Percentiles rank a stretch among this genome's conserved stretches.
phyloP scores from a whole-genome alignment of 768 basidiomycete species.

The Psilocybe cyanescens region DNA sequence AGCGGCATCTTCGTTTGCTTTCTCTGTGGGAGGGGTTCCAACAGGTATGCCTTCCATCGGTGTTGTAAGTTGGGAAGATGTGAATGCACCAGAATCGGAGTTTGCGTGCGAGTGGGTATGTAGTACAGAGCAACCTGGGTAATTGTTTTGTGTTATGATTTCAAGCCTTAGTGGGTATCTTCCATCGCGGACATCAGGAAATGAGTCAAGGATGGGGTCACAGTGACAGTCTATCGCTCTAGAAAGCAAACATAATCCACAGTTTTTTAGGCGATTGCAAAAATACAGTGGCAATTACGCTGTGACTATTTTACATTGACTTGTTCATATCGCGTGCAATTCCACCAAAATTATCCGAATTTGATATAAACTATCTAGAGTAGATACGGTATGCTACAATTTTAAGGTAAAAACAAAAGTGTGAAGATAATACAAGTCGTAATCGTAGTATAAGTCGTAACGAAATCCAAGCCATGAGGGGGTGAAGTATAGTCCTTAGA shows the following conservation, averaged over 20 bases:
- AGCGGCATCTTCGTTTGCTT: constrained; percentile 45
- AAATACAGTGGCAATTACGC: neutral
- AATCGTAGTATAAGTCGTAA: neutral
- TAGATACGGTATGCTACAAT: neutral
- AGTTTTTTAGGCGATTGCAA: neutral
- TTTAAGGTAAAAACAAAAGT: neutral
- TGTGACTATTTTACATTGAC: neutral
- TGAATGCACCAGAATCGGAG: neutral
- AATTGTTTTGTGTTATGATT: neutral
- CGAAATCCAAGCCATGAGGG: neutral
- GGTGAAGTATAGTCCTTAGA: neutral
- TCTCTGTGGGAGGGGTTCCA: neutral
- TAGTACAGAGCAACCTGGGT: neutral
- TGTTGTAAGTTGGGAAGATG: neutral
- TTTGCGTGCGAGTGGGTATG: neutral
- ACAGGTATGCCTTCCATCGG: constrained; percentile 11
- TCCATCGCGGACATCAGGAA: neutral
- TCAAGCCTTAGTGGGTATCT: neutral
- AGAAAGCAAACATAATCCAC: neutral
- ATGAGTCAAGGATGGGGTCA: neutral
- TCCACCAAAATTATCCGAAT: neutral
- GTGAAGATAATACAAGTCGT: neutral
- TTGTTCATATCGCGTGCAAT: neutral
- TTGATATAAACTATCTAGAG: neutral
- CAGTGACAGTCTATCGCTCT: too few relatives aligned